phyloP scores from a whole-genome alignment of 129 eudicot genomes.

The Saposhnikovia divaricata region DNA sequence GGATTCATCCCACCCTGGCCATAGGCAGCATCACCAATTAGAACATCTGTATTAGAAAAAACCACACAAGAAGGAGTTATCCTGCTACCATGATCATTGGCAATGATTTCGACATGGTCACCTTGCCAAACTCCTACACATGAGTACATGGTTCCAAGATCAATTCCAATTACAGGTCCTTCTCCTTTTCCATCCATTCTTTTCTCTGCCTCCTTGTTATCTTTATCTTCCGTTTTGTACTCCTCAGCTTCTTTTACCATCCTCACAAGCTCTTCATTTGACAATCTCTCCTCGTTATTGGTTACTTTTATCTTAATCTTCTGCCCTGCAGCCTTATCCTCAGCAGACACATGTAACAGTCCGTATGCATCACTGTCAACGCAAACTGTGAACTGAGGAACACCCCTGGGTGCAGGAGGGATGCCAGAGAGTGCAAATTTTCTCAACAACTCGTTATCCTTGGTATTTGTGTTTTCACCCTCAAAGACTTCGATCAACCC shows the following conservation, averaged over 20 bases:
- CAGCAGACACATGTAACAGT: conserved; percentile 44
- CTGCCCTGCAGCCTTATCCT: conserved; percentile 47
- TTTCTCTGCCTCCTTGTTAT: conserved; percentile 33
- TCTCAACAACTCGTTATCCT: conserved; percentile 36
- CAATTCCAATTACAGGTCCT: background rate
- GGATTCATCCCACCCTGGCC: background rate
- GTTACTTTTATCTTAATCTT: conserved; percentile 53
- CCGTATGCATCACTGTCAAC: conserved; percentile 49
- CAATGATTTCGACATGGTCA: no score
- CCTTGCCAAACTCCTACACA: background rate
- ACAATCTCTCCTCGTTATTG: conserved; percentile 33
- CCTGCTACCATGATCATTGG: background rate
- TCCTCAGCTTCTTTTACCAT: conserved; percentile 44
- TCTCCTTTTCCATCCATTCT: conserved; percentile 26
- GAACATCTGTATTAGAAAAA: background rate
- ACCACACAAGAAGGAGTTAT: conserved; percentile 6
- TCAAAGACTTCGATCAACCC: conserved; percentile 36
- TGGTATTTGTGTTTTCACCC: conserved; percentile 32
- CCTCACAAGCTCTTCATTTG: conserved; percentile 43
- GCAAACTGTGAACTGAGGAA: conserved; percentile 41
- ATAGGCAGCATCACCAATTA: background rate
- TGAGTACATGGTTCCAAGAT: background rate
- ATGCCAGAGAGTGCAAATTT: conserved; percentile 37
- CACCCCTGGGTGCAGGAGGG: background rate
- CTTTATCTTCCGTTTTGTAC: conserved; percentile 42